Conservation (phyloP, 768 basidiomycete species). For the Suillus cothurnatus region DNA sequence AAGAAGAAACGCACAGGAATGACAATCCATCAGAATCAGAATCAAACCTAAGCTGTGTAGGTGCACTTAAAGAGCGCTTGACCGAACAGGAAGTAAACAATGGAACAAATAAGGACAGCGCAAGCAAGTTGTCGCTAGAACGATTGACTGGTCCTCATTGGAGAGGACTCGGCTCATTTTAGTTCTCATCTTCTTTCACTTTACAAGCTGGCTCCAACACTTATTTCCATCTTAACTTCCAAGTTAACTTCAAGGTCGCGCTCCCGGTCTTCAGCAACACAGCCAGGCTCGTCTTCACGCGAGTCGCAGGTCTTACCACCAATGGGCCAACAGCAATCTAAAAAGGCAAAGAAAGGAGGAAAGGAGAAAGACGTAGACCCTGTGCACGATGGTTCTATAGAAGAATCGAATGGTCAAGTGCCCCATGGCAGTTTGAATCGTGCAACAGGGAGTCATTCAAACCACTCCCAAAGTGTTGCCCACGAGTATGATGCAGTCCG, state of each 20-base stretch:
- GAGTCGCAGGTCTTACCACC: conserved; percentile 44
- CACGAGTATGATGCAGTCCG: conserved; percentile 36
- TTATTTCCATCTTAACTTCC: conserved; percentile 74
- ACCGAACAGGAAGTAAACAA: conserved; percentile 27
- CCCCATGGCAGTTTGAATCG: conserved; percentile 49
- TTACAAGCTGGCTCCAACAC: conserved; percentile 78
- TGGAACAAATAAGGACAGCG: conserved; percentile 34
- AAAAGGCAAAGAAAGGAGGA: conserved; percentile 70
- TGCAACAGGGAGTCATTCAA: conserved; percentile 38
- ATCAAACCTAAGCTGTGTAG: neutral
- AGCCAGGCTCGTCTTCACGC: conserved; percentile 49
- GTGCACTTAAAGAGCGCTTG: neutral
- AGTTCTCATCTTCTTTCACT: conserved; percentile 7
- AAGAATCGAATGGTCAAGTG: conserved; percentile 39
- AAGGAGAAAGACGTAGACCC: conserved; percentile 68
- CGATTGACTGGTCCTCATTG: conserved; percentile 29
- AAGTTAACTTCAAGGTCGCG: conserved; percentile 67
- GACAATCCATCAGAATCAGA: neutral
- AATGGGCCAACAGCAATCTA: conserved; percentile 87
- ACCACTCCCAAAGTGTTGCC: conserved; percentile 43
- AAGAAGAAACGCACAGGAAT: neutral
- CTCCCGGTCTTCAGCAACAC: conserved; percentile 73
- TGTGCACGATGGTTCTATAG: conserved; percentile 41
- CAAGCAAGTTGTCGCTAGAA: conserved; percentile 16
- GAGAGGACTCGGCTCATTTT: conserved; percentile 20